Evolutionary conservation across 2,329 filamentous ascomycete species (phyloP), one percentile per base, ranked within the genome.

Genomic region (Triangularia verruculosa): DNA sequence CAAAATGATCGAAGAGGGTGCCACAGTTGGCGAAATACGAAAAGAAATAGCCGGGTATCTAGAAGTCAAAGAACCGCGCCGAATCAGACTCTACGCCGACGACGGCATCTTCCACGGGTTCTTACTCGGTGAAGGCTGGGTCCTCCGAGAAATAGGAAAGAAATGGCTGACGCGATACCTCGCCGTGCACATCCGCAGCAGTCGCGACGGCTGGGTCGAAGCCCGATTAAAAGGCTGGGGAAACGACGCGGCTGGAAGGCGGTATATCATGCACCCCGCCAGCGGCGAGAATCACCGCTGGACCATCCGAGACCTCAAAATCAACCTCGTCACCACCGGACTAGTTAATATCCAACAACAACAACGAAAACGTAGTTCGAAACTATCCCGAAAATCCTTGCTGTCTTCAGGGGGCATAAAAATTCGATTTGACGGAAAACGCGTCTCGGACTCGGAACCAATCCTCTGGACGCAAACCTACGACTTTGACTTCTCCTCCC

Each of bases 51-150:
- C 73, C 4, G 57, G 67, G 2, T 34, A 66, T 13, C 63, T 75
- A 25, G 60, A 52, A n/a, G 56, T 75, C 12, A 57, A 67, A 4
- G 69, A 75, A 54, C 51, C 68, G 0, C 69, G 72, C 27, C 68
- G 75, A 20, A 63, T 78, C 13, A 65, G 72, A 1, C 62, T 78
- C 4, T 62, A 68, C 17, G 72, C 72, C 2, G 53, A 69, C 3
- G 74, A 72, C 4, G 76, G 76, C 3, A 62, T 75, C 24, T 68
- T 71, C 15, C 68, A 69, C 2, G 72, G 74, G 4, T 61, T 69
- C 0, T 34, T 78, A 4, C 70, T 74, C 30, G 76, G 76, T 12
- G 70, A 72, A 24, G 68, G 66, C 56, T 78, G 76, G 76, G 70
- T 73, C 34, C 64, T 69, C 2, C 63, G 67, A 9, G 71, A 71